Evolutionary conservation across 306 rosid species (phyloP), one percentile per base, ranked within the genome.

Genomic region (Citrullus colocynthis): DNA sequence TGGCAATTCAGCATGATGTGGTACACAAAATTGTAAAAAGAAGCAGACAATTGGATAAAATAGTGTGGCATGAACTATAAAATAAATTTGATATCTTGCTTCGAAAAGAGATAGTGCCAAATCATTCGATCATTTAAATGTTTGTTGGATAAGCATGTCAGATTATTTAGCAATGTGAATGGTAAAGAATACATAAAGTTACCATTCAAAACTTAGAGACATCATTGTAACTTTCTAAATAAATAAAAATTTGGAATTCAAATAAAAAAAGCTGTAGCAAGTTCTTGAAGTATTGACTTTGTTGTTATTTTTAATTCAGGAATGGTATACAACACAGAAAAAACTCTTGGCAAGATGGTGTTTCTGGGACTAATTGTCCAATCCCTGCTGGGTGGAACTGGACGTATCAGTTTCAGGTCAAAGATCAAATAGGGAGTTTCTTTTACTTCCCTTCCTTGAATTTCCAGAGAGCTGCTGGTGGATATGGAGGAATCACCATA

Each of bases 361-460:
- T 95, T 59, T 87, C 85, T 39, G 97, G 96, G 85, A 95, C 98
- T 12, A 95, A 89, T 75, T 95, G 98, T 86, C 97, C 98, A n/a
- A 90, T 95, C 79, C 98, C 93, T n/a, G 86, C 96, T 7, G 97
- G 98, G 74, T 91, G 96, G 97, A 95, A 95, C 75, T 95, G 96
- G 97, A 95, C 97, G 21, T 92, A 92, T 78, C 85, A 95, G 56
- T 90, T 95, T 84, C 98, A 95, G 85, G 93, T 95, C 67, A 95
- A 95, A 83, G 98, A 95, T 87, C 97, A 95, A 85, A 92, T 94
- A 73, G 98, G 98, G 82, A 95, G 97, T 75, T 89, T 95, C 89
- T 92, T 89, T 87, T 95, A 95, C 81, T 92, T 92, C 86, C 96
- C 98, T 56, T 92, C 98, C 76, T 83, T 89, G 39, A 86, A 81